These are phyloP conservation scores for Nakazawaea ambrosiae DNA, from an alignment of 805 yeast species.

Conservation along the genomic window DNA sequence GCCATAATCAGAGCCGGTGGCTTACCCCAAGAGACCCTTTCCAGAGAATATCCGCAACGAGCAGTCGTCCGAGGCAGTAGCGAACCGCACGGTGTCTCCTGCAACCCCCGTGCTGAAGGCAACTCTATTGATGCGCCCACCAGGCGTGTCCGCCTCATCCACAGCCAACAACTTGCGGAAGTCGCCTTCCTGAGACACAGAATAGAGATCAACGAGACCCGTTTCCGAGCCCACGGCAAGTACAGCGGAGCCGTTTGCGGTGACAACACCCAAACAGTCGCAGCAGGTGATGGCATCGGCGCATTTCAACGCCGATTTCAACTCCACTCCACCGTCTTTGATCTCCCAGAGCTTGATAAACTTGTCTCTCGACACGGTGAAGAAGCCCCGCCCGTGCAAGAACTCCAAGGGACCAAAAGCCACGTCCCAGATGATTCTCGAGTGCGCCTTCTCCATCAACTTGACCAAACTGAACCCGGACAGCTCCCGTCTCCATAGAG, in stretches of 20 bases:
- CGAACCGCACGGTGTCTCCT: slow-evolving; percentile 30
- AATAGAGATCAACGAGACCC: slow-evolving; percentile 48
- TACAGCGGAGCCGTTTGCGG: slow-evolving; percentile 25
- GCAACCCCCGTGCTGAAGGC: slow-evolving; percentile 38
- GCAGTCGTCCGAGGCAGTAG: slow-evolving; percentile 59
- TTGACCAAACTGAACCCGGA: slow-evolving; percentile 15
- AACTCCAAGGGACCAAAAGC: slow-evolving; percentile 64
- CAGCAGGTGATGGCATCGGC: slow-evolving; percentile 61
- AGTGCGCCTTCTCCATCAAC: slow-evolving; percentile 64
- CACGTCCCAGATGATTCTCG: slow-evolving; percentile 93
- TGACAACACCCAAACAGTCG: slow-evolving; percentile 33
- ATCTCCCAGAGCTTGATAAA: slow-evolving; percentile 63
- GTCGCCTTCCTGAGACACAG: slow-evolving; percentile 23
- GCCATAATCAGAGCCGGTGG: no score
- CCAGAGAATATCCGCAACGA: slow-evolving; percentile 41
- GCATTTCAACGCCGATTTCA: slow-evolving; percentile 36
- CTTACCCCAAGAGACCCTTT: no score
- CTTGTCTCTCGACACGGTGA: slow-evolving; percentile 88
- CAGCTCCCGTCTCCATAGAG: slow-evolving; percentile 54
- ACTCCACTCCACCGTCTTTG: slow-evolving; percentile 19
- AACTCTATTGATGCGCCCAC: slow-evolving; percentile 53
- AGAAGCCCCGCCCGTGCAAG: slow-evolving; percentile 36
- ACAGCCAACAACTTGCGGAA: slow-evolving; percentile 27
- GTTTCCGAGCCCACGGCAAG: slow-evolving; percentile 66
- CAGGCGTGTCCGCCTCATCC: slow-evolving; percentile 42